A percentile compares a stretch with the other conserved stretches of the same genome.
Conservation (phyloP, 2,329 filamentous ascomycete genomes). For the Neoascochyta sp. region DNA sequence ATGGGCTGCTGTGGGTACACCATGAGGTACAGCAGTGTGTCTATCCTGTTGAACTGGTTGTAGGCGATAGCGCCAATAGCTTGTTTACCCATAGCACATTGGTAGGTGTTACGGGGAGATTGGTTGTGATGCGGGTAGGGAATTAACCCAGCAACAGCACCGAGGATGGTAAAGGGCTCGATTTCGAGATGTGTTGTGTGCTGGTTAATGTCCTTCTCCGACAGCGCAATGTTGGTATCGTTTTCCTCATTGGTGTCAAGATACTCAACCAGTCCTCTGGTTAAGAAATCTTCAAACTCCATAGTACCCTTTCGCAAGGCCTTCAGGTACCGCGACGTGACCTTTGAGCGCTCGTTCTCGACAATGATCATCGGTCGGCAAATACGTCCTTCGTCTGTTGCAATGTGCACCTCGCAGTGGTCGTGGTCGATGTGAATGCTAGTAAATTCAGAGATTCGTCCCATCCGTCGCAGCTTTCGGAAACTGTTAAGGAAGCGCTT, state of each 20-base stretch:
- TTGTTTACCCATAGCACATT: constrained; percentile 99
- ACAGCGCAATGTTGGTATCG: constrained; percentile 86
- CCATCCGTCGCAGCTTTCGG: constrained; percentile 79
- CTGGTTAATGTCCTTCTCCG: constrained; percentile 77
- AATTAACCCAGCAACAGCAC: constrained; percentile 92
- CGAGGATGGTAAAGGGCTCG: constrained; percentile 93
- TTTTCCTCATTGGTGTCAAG: constrained; percentile 98
- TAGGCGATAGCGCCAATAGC: constrained; percentile 97
- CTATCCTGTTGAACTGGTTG: constrained; percentile 96
- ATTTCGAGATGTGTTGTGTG: constrained; percentile 94
- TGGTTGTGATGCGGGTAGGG: constrained; percentile 99
- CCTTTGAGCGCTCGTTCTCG: constrained; percentile 77
- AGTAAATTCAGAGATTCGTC: constrained; percentile 91
- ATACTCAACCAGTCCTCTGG: constrained; percentile 87
- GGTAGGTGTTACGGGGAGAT: constrained; percentile 96
- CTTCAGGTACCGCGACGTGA: constrained; percentile 73
- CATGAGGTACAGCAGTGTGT: constrained; percentile 92
- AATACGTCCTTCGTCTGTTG: constrained; percentile 94
- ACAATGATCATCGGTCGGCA: constrained; percentile 95
- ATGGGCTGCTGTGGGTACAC: constrained; percentile 97
- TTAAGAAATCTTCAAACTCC: constrained; percentile 91
- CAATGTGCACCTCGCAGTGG: constrained; percentile 87
- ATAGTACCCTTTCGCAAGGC: constrained; percentile 78
- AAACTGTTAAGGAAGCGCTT: constrained; percentile 84
- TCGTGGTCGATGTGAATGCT: constrained; percentile 95